Evolutionary conservation across 1,284 basidiomycete genomes (phyloP), one percentile per base, ranked within the genome.

Genomic region (Malassezia slooffiae): DNA sequence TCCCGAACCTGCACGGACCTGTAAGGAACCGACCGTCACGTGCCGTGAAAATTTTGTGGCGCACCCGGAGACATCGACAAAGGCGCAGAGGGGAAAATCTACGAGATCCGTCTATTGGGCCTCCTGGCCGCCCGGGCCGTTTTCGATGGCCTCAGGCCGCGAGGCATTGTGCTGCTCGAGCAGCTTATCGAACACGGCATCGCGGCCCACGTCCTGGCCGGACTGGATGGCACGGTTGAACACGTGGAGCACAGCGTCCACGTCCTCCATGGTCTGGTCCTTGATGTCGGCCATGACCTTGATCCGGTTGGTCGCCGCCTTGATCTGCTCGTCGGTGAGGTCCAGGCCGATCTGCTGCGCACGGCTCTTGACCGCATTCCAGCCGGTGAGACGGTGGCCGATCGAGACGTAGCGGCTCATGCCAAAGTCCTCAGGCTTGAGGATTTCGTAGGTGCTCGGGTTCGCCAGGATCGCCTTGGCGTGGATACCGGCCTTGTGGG

Each of bases 401-500:
- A 99, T 97, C 32, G 90, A 91, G 58, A 97, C 91, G 71, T 97
- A 99, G 67, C 93, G 82, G 20, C 83, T 89, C 71, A 99, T 79
- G 61, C 91, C 91, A 70, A 97, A 97, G 75, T 97, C 91, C 72
- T 91, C 87, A 29, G 68, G 68, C 43, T 59, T 61, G 50, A 70
- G 55, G 43, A 68, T 67, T 50, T 65, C 61, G 54, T 97, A 99
- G 9, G 93, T 99, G 64, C 84, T 87, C 1, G 93, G 93, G 78
- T 99, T 97, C 76, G 96, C 96, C 45, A 99, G 80, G 72, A 99
- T 99, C 31, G 93, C 93, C 79, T 99, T 99, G 75, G 93, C 93
- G 73, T 99, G 93, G 60, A 99, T 99, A 72, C 93, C 93, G 23
- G 93, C 93, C 81, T 99, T 97, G 82, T 97, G 93, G 20, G 93